Base-by-base conservation (phyloP, 75 land plant genomes). In the Larix kaempferi region DNA sequence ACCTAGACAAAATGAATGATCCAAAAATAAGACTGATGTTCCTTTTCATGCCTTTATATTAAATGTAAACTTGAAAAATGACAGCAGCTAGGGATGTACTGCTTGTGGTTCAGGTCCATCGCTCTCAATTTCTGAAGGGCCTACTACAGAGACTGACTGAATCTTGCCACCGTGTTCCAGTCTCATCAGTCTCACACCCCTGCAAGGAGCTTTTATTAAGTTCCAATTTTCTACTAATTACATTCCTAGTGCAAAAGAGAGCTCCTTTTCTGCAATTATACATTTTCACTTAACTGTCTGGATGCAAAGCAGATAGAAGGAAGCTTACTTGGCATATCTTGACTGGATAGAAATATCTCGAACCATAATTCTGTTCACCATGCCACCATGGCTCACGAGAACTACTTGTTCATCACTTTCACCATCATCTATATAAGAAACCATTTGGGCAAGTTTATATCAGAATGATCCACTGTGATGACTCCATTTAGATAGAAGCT, bases 321-420 rank as follows among this genome's bases (percentile, higher is more conserved):
- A 39, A 60, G 73, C 77, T 67, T 84, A 97, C 99, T 88, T 94
- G 56, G 93, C 98, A 77, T 59, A 85, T 19, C 92, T 92, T 14
- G 88, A 82, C 75, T 89, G 93, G 6, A 92, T 86, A 22, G 95
- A 84, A 35, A 97, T 87, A 76, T 94, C 96, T 66, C 99, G 84
- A 73, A 97, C 93, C 77, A 93, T 95, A 69, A 97, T 87, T 78
- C 98, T 81, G 73, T 97, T 97, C 26, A 92, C 76, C n/a, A 94
- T 91, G 14, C 98, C 98, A 80, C 88, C 90, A 76, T 97, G 93
- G 80, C 95, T 97, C 7, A 94, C 95, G 10, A 97, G 82, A 56
- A 94, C 95, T 1, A 97, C 86, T 81, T 97, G 90, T 80, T 97
- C 96, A 79, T 97, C 95, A 82, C 93, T 91, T 82, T 94, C 94